Evolutionary conservation across 164 flowering plant species (phyloP).

Genomic region (Umbellularia californica): DNA sequence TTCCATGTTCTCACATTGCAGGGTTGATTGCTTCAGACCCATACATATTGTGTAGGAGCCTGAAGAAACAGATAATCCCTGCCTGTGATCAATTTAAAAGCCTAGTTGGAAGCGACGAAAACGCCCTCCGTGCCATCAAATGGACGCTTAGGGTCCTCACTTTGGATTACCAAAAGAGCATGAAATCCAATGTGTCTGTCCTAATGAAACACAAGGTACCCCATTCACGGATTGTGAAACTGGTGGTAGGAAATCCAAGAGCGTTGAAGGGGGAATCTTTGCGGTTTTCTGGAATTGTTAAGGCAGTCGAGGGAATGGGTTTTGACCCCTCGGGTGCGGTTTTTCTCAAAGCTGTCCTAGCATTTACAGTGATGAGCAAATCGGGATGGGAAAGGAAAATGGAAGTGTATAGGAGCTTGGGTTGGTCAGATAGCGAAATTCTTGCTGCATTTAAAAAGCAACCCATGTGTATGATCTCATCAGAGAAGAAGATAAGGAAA

Average conservation of each 20-base stretch:
- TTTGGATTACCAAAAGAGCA: neutral
- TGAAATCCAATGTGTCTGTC: neutral
- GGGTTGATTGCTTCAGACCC: neutral
- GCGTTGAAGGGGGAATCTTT: neutral
- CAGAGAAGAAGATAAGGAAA: constrained; percentile 16
- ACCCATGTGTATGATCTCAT: constrained; percentile 10
- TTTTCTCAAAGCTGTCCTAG: constrained; percentile 9
- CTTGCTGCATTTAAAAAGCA: constrained; percentile 3
- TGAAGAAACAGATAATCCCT: constrained; percentile 4
- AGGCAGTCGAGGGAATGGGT: neutral
- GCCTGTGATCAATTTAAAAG: constrained; percentile 3
- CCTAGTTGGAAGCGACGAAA: neutral
- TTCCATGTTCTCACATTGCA: neutral
- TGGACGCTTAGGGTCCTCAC: neutral
- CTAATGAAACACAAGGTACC: neutral
- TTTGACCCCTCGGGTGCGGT: neutral
- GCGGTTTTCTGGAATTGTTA: neutral
- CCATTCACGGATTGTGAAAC: neutral
- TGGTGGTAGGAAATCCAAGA: neutral
- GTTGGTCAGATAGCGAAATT: constrained; percentile 20
- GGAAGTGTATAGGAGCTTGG: constrained; percentile 17
- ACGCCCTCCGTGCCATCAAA: neutral
- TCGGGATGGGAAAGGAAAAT: constrained; percentile 18
- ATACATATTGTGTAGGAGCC: neutral
- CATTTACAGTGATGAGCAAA: constrained; percentile 7